Conservation (phyloP, 164 flowering plant species). For the Magnolia sinica region DNA sequence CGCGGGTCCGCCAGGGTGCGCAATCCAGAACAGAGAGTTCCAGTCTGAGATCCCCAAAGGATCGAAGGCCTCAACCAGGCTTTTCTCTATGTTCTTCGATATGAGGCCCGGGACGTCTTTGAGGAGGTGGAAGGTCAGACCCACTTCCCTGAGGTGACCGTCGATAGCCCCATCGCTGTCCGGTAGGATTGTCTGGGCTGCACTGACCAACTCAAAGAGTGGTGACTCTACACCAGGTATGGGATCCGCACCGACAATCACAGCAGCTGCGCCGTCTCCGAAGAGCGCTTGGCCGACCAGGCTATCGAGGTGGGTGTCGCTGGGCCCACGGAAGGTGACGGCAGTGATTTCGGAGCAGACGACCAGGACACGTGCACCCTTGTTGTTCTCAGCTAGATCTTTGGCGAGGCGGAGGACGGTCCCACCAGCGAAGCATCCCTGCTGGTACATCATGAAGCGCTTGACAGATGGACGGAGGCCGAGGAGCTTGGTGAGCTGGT, state of each 20-base stretch:
- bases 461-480: constrained; percentile 54
- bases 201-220: constrained; percentile 31
- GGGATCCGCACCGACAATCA: constrained; percentile 46
- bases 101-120: constrained; percentile 46
- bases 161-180: constrained; percentile 43
- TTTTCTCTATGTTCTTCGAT: constrained; percentile 42
- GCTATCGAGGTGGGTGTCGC: constrained; percentile 36
- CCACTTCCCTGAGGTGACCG: constrained; percentile 41
- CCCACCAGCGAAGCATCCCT: constrained; percentile 48
- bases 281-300: constrained; percentile 48
- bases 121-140: constrained; percentile 43
- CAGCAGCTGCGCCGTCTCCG: constrained; percentile 49
- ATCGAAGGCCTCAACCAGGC: constrained; percentile 36
- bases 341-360: constrained; percentile 48
- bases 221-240: constrained; percentile 28
- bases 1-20: constrained; percentile 47
- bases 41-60: constrained; percentile 45
- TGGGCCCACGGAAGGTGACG: constrained; percentile 38
- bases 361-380: constrained; percentile 43
- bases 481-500: constrained; percentile 48
- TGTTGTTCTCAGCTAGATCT: constrained; percentile 56
- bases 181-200: constrained; percentile 43
- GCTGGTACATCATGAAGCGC: constrained; percentile 54
- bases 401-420: constrained; percentile 48
- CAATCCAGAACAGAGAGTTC: constrained; percentile 46